Evolutionary conservation across 495 filamentous ascomycete species (phyloP), one percentile per base, ranked within the genome.

Genomic region (Aspergillus mulundensis): DNA sequence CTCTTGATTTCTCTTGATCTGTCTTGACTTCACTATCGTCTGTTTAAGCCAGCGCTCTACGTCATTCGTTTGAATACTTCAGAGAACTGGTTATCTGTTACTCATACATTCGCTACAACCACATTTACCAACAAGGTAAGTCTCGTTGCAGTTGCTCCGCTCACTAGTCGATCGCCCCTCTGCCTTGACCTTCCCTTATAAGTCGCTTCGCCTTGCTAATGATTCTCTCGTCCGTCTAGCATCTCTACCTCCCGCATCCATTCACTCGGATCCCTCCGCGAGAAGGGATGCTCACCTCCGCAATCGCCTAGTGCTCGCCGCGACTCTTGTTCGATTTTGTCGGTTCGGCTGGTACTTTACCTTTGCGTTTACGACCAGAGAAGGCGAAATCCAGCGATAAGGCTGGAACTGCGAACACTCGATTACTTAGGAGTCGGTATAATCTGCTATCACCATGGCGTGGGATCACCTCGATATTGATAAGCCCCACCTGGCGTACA

Each of bases 401-500:
- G 23, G 19, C 38, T 28, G 54, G 24, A 42, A 32, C 30, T 41
- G 3, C 34, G 34, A 15, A 39, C 40, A 46, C 14, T 25, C 20
- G 43, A 50, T 25, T 50, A 50, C 32, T 15, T 34, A 23, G 10
- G 11, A 43, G 43, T 32, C 1, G 23, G 15, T 11, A 40, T 46
- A 18, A 28, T n/a, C 20, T 23, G 34, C 42, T 32, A 18, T 52
- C 70, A 76, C 62, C 57, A 97, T 97, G 92, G 89, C 84, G 56
- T 97, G 92, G 92, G 86, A 93, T 50, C 90, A 97, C 61, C 78
- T 97, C 54, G 85, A 87, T 50, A 84, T 97, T 77, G 96, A 95
- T 68, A 88, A 87, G 79, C 90, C 95, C 57, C 95, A 99, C 79
- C 69, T 96, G 89, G 95, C 95, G 41, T 99, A 99, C 71, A 90